Evolutionary conservation across 331 rosid genomes (phyloP), one percentile per base, ranked within the genome.

Genomic region (Malus hybrid): DNA sequence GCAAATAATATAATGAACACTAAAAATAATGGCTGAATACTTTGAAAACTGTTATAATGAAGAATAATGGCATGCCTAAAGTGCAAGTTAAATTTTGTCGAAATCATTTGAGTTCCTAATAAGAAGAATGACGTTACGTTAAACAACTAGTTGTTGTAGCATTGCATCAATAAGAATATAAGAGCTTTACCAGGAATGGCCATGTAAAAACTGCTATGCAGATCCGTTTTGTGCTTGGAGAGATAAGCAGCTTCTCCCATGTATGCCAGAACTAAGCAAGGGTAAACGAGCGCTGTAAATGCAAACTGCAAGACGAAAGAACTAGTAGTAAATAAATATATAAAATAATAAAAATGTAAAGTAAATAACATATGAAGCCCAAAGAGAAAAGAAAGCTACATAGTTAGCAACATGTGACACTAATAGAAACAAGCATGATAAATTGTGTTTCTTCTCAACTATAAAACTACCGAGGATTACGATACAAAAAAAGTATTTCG

Each of bases 231-330:
- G 79, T 83, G 67, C 78, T 70, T 83, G 14, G 86, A 79, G 36
- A 83, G 81, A 27, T 69, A 83, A 73, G 86, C 86, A 48, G 86
- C 83, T 60, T 83, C 83, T 27, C 86, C 86, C 83, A 83, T 71
- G 71, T 83, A 83, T 46, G 83, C 83, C 50, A 83, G 76, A 5
- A 83, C 62, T 65, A 83, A 71, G n/a, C 80, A 83, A 29, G 86
- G 86, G 66, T 76, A 83, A 42, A 83, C 79, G 42, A 79, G 24
- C 19, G 24, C 65, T 60, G 86, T 71, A 50, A 83, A 83, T n/a
- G 83, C 79, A 70, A 83, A 54, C 86, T 83, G 73, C 66, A 66
- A 50, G 44, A 74, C 18, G 34, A 20, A 48, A 63, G 46, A 34
- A 71, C 48, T 8, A 42, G 29, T 42, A 10, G 54, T 28, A 8